Base-by-base conservation (phyloP, 306 rosid species). In the Aeschynomene evenia region DNA sequence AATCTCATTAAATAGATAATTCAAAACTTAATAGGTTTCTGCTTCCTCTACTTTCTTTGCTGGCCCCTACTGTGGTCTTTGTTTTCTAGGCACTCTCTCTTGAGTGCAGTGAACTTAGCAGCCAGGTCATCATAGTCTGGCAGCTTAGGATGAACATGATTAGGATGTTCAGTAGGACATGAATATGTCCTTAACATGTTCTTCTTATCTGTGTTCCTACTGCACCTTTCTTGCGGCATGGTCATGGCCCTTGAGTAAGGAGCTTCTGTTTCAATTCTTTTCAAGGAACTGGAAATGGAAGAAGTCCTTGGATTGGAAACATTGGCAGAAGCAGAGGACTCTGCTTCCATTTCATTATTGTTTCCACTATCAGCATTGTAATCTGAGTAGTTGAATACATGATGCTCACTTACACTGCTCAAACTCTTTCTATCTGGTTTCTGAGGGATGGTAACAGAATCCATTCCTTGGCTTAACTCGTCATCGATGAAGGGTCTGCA, bases 71-170 rank as follows among this genome's bases (percentile, higher is more conserved):
- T 37, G 13, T 26, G 13, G 56, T 63, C 51, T 14, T 72, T 78
- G 11, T 66, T 79, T 68, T 72, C 78, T 52, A 68, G 68, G 57
- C 55, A 77, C 49, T 81, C 85, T 80, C 66, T 83, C 80, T 78
- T 91, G 53, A 86, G 84, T 66, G 88, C 89, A 84, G 21, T 57
- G 75, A 88, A 91, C 73, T 62, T 82, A 7, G 89, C 85, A 56
- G 88, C 80, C 61, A 91, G 70, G 51, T 85, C 96, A 21, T 88
- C 93, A 71, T 79, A 88, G 18, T 88, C 88, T 0, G 97, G 97
- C 85, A 91, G 59, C 65, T 86, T 88, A 1, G 93, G 97, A 82
- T 88, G 96, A 56, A 88, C 93, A 80, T 91, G 93, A 16, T 75
- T 80, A 0, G 93, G 96, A 68, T 78, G 48, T 26, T 56, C 77